phyloP scores from a whole-genome alignment of 768 basidiomycete species.

The Tulasnella sp. region DNA sequence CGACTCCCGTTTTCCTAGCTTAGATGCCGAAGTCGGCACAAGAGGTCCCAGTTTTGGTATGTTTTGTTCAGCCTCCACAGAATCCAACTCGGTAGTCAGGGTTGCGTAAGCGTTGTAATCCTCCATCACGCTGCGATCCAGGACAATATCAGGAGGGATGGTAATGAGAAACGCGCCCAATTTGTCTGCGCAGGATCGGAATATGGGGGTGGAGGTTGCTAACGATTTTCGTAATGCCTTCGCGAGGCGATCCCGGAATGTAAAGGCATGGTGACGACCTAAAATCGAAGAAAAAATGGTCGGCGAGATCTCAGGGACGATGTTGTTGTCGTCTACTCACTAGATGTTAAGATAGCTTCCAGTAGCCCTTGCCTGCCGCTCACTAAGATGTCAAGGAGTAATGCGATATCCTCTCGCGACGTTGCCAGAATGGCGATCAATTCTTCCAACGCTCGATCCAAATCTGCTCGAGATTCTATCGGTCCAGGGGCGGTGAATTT shows the following conservation, averaged over 20 bases:
- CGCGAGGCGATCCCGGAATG: neutral
- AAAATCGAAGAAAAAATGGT: neutral
- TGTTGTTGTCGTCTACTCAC: neutral
- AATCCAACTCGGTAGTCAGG: no score
- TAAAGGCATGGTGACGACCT: neutral
- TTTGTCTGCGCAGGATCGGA: neutral
- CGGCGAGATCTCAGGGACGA: neutral
- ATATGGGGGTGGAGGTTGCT: neutral
- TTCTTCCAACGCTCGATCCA: neutral
- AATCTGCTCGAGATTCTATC: neutral
- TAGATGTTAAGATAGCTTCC: neutral
- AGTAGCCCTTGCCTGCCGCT: neutral
- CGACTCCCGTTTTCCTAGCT: no score
- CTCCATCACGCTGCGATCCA: neutral
- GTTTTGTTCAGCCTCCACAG: no score
- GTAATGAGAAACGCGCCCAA: neutral
- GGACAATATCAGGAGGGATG: neutral
- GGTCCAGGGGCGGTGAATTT: neutral
- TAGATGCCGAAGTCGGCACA: no score
- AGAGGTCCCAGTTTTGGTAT: no score
- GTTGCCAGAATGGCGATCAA: neutral
- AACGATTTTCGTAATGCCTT: neutral
- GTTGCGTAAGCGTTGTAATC: neutral
- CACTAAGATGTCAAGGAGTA: neutral
- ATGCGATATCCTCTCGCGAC: neutral